Base-by-base conservation (phyloP, 1,139 yeast species). In the Magnusiomyces tetraspermus region DNA sequence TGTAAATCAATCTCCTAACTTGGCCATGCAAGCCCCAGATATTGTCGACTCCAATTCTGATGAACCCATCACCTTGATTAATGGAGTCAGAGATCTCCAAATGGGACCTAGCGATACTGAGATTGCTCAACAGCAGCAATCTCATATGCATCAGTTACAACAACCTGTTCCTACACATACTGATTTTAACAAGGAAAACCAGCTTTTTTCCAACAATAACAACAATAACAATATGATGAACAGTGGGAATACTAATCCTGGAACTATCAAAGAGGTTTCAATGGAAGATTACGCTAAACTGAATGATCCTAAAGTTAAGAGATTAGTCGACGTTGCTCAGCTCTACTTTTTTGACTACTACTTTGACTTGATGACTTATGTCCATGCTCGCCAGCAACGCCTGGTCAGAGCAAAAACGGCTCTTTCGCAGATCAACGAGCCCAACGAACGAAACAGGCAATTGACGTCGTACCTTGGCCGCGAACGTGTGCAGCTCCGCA, bases 301-400 rank as follows among this genome's bases (percentile, higher is more conserved):
- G 13, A 78, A 81, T 57, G 77, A 80, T 48, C 83, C 86, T 46
- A 88, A 87, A 63, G 88, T 95, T 6, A 85, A 85, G 65, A 76
- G 99, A 56, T 73, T 88, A 58, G 95, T 94, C 3, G 86, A 89
- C 55, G 97, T 92, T 40, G 80, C 89, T 22, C 80, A 78, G 61
- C 68, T 77, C 67, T 73, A 85, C 71, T 92, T 94, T 63, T 75
- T 94, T 58, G 98, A 94, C 68, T 89, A 90, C 69, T 94, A 94
- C 69, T 90, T 96, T 70, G 98, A 92, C 65, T 83, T 87, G 80
- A 85, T 94, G 71, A 96, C 89, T 67, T 94, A 94, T 65, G 86
- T 92, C 24, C 86, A 90, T 60, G 80, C 82, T 58, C 80, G 99
- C 66, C 80, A 92, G 66, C 90, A 86, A 64, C 79, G 98, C 56